Base-by-base conservation (phyloP, 2,329 filamentous ascomycete genomes). In the Zarea fungicola region DNA sequence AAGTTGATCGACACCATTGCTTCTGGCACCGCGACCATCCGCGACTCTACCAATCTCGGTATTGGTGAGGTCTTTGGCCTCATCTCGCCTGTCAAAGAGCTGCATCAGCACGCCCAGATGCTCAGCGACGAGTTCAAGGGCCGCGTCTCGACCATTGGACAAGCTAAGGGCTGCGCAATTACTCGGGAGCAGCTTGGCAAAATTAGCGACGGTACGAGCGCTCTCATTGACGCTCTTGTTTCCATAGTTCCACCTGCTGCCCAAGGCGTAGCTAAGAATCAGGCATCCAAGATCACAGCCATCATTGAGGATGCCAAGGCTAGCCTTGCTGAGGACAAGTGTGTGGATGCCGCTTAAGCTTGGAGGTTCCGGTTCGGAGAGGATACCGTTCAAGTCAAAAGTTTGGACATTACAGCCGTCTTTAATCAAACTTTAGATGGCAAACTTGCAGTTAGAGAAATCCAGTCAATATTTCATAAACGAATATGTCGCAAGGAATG, bases 171-270 rank as follows among this genome's bases (percentile, higher is more conserved):
- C 6, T 61, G 59, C 53, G 49, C 50, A 25, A 41, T 58, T 42
- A 51, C 59, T 31, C 50, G 53, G 42, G 47, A 52, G 28, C 52
- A 59, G 48, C 39, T 59, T 10, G 48, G 48, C 29, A 47, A 54
- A 37, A 48, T 60, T 22, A 55, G 51, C 48, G 43, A 31, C 6
- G 51, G 44, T 26, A 53, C 56, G 21, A 52, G 56, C 46, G 34
- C 50, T 39, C 57, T 61, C 32, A 61, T 61, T 29, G 50, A 57
- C 10, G 54, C 58, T 40, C 52, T 60, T 19, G 56, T 61, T 14
- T 39, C 41, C 16, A 61, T 59, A 54, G 53, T 59, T 5, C 59
- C 59, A 8, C 36, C 51, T 26, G 53, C 45, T 39, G 52, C 55
- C n/a, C 58, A 58, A 47, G 40, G 48, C 16, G 48, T 61, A 19